phyloP scores from a whole-genome alignment of 2,329 filamentous ascomycete species.

The Eurotiales sp. region DNA sequence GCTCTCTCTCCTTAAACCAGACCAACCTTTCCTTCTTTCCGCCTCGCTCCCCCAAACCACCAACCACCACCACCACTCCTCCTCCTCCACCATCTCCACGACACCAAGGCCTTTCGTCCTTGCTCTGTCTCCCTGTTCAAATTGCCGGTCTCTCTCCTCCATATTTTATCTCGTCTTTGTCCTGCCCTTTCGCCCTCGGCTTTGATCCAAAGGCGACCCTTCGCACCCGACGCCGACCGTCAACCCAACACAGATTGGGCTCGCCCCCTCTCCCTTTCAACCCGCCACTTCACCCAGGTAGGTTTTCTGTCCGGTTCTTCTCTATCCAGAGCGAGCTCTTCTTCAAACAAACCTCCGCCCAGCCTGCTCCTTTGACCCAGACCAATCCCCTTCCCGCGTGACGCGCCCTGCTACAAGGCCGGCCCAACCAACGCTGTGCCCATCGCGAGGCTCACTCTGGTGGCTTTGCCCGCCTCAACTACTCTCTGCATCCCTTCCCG shows the following conservation, averaged over 20 bases:
- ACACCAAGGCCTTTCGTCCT: conserved; percentile 9
- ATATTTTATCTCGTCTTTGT: not conserved
- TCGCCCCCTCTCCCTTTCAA: not conserved
- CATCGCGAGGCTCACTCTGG: conserved; percentile 3
- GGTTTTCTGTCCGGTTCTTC: not conserved
- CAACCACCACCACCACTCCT: conserved; percentile 6
- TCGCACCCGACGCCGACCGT: conserved; percentile 2
- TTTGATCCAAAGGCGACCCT: not conserved
- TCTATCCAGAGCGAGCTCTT: no score
- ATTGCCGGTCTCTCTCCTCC: no score
- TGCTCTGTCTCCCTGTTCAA: conserved; percentile 1
- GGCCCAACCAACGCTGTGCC: conserved; percentile 7
- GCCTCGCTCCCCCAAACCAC: not conserved
- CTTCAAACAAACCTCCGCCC: not conserved
- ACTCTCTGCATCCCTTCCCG: not conserved
- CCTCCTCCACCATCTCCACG: no score
- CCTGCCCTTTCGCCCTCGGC: not conserved
- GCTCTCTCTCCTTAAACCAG: no score
- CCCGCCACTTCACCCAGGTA: not conserved
- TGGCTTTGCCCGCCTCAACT: no score
- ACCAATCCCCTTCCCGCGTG: conserved; percentile 9
- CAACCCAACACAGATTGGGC: not conserved
- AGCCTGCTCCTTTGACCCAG: conserved; percentile 4
- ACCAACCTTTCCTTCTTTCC: not conserved
- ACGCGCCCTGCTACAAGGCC: conserved; percentile 9